Base-by-base conservation (phyloP, 177 flowering plant species). In the Vitis hybrid region DNA sequence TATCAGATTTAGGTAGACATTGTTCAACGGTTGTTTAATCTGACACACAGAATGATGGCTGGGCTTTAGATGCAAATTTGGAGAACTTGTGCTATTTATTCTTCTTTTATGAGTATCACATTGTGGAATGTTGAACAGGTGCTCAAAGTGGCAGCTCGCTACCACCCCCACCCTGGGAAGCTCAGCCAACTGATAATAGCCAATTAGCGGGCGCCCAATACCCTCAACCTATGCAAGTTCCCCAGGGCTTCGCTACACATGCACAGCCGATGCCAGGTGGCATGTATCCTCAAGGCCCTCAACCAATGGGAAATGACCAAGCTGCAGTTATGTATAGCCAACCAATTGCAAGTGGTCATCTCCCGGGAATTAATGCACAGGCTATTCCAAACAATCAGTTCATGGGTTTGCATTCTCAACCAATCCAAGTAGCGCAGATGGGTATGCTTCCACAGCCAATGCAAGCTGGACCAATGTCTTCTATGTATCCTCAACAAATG, bases 131-230 rank as follows among this genome's bases (percentile, higher is more conserved):
- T 60, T 62, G 65, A 52, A 31, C 80, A 89, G 88, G 85, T 70
- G 68, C 79, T 53, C 76, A 78, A 64, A 70, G 57, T 21, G 61
- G 79, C 65, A 77, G 75, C 9, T 63, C 89, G 33, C 75, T 89
- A 16, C 93, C 93, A 2, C 87, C 86, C 10, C 93, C 93, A 29
- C 93, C 93, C 1, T 87, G 93, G 93, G 93, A 89, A 77, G 82
- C 85, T 67, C 88, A 83, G 72, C 52, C 79, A 29, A 60, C 62
- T 11, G 87, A 85, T 19, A 70, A 59, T 61, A 79, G 67, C 73
- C 86, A 75, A 64, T 65, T 64, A 2, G 74, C 73, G 19, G 81
- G 78, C 31, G 15, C 67, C 69, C 82, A 70, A 58, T 79, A 74
- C 51, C 77, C 86, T 22, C 88, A 75, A 64, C 72, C 76, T 48